These are phyloP conservation scores for Haberlea rhodopensis DNA, from an alignment of 257 asterid genomes.

Conservation along the genomic window DNA sequence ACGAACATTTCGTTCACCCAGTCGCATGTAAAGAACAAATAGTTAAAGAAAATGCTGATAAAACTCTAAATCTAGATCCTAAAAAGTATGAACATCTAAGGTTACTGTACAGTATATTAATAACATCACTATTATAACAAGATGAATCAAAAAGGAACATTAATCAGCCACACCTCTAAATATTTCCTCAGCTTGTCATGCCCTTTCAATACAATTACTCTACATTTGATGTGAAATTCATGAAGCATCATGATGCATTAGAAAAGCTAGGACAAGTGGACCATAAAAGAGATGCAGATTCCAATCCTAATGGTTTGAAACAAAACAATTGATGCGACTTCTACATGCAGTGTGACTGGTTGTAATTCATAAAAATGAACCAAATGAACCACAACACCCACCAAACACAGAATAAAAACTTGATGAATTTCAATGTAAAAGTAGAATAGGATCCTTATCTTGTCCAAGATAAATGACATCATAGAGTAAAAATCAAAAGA, in stretches of 20 bases:
- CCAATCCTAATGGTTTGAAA: neutral
- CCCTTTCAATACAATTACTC: conserved; percentile 88
- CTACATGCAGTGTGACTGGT: too few relatives aligned
- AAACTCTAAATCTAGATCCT: conserved; percentile 7
- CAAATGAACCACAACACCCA: too few relatives aligned
- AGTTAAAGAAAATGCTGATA: conserved; percentile 16
- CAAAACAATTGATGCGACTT: too few relatives aligned
- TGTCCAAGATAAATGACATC: too few relatives aligned
- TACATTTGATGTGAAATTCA: conserved; percentile 42
- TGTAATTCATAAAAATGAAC: too few relatives aligned
- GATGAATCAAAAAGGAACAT: neutral
- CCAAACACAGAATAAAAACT: too few relatives aligned
- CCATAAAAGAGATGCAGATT: conserved; percentile 13
- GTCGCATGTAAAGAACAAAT: conserved; percentile 11
- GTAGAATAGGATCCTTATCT: too few relatives aligned
- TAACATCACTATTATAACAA: neutral
- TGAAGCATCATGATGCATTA: too few relatives aligned
- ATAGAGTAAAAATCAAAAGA: too few relatives aligned
- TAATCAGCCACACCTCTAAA: conserved; percentile 64
- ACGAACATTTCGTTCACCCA: conserved; percentile 10
- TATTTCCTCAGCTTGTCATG: conserved; percentile 74
- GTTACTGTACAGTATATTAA: neutral
- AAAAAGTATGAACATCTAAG: neutral
- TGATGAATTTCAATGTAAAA: too few relatives aligned
- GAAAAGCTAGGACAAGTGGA: conserved; percentile 9